phyloP scores from a whole-genome alignment of 257 asterid species.

The Phtheirospermum japonicum region DNA sequence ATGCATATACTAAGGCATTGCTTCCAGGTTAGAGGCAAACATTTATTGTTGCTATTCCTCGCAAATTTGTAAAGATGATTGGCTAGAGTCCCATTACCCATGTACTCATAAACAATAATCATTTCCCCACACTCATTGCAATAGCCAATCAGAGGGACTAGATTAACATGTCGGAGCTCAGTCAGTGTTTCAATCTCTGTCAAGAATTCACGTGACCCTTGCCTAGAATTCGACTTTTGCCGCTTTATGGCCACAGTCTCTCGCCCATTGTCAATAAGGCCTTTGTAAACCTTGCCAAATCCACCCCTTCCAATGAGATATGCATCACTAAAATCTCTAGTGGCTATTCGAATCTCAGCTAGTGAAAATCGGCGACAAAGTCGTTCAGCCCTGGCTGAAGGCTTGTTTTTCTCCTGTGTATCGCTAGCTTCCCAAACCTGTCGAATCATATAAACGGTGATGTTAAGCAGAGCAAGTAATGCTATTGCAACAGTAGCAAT shows the following conservation, averaged over 20 bases:
- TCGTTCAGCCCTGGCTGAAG: slow-evolving; percentile 30
- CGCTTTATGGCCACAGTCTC: slow-evolving; percentile 38
- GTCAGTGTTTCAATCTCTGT: slow-evolving; percentile 33
- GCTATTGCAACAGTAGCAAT: no score
- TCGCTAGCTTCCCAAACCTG: no score
- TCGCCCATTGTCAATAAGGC: slow-evolving; percentile 40
- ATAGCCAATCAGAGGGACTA: slow-evolving; percentile 45
- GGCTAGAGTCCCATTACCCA: slow-evolving; percentile 41
- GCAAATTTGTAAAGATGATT: slow-evolving; percentile 37
- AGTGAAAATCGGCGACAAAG: slow-evolving; percentile 43
- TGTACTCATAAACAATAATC: slow-evolving; percentile 39
- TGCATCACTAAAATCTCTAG: slow-evolving; percentile 37
- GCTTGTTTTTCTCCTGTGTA: slow-evolving; percentile 25
- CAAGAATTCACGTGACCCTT: slow-evolving; percentile 41
- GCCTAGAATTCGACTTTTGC: slow-evolving; percentile 33
- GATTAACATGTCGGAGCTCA: slow-evolving; percentile 20
- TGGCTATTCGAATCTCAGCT: slow-evolving; percentile 42
- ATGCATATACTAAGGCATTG: no score
- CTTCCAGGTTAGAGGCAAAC: no score
- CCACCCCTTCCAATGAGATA: slow-evolving; percentile 54
- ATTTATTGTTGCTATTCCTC: slow-evolving; percentile 1
- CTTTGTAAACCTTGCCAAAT: slow-evolving; percentile 50
- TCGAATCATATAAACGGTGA: no score
- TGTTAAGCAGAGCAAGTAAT: no score
- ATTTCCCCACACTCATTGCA: slow-evolving; percentile 38